Base-by-base conservation (phyloP, 2,329 filamentous ascomycete genomes). In the Pseudocercospora crystallina region DNA sequence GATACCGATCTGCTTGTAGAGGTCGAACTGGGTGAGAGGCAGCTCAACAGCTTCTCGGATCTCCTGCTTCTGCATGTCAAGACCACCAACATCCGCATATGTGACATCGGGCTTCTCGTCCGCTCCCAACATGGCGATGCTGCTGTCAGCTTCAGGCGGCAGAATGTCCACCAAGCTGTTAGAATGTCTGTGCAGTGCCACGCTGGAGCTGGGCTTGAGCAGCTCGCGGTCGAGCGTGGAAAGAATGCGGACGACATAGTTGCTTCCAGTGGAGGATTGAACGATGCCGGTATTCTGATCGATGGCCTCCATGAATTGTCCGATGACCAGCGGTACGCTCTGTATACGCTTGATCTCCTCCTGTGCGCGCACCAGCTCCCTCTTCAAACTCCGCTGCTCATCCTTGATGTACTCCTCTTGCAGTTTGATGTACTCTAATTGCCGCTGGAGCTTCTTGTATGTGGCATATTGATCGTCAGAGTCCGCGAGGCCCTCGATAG, bases 391-490 rank as follows among this genome's bases (percentile, higher is more conserved):
- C 77, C 89, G 86, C 77, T 99, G 94, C 80, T 99, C 94, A 83
- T 99, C 94, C 78, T 99, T 99, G 84, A 99, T 99, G 75, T 99
- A 99, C 72, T 99, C 94, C 75, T 99, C 94, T 76, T 99, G 94
- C 64, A 99, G 81, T 74, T 96, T 90, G 71, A 97, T 96, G 64
- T 81, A 97, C 85, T 99, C 94, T 64, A 97, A 78, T 78, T 97
- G 91, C 70, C 92, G 82, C 75, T 99, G 92, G 59, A 97, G 83
- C 78, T 95, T 94, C 80, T 99, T 99, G 73, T 97, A 81, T 35
- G 86, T 90, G 45, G 89, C 90, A 73, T 99, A 99, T 71, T 97
- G 92, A 71, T 97, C 92, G 60, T 84, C 88, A 43, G 85, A 86
- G 66, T 96, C 90, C 49, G 83, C 81, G 56, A 90, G 78, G 54